These are phyloP conservation scores for Persicaria maculosa DNA, from an alignment of 148 eudicot species.

Conservation along the genomic window DNA sequence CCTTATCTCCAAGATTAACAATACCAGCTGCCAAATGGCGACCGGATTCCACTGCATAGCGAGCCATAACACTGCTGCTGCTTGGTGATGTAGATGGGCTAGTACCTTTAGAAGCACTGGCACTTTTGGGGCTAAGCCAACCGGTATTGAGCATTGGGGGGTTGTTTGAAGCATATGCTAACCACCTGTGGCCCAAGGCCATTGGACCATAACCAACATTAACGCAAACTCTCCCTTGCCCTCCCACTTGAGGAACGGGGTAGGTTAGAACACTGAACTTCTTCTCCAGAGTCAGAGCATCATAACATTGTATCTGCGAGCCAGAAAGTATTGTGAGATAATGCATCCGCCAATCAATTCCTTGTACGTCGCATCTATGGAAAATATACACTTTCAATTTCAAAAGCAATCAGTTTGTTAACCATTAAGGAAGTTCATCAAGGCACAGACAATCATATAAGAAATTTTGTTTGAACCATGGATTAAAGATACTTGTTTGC, in stretches of 20 bases:
- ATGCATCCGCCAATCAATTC: not conserved
- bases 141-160: slow-evolving; percentile 72
- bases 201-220: slow-evolving; percentile 91
- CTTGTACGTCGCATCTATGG: not conserved
- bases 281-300: slow-evolving; percentile 79
- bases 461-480: not conserved
- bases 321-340: slow-evolving; percentile 13
- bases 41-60: slow-evolving; percentile 93
- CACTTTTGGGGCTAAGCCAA: slow-evolving; percentile 82
- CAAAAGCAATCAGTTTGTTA: not conserved
- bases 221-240: slow-evolving; percentile 56
- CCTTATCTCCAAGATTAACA: slow-evolving; percentile 77
- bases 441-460: not conserved
- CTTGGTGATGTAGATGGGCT: slow-evolving; percentile 97
- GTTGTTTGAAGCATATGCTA: slow-evolving; percentile 83
- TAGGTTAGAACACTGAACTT: slow-evolving; percentile 88
- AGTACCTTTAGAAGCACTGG: slow-evolving; percentile 73
- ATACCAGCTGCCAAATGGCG: slow-evolving; percentile 84
- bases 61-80: slow-evolving; percentile 68
- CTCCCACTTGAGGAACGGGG: slow-evolving; percentile 76
- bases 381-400: not conserved
- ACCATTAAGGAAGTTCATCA: not conserved
- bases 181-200: slow-evolving; percentile 95
- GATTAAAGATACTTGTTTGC: not conserved
- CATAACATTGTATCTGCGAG: slow-evolving; percentile 91